phyloP scores from a whole-genome alignment of 2,329 filamentous ascomycete genomes.

The Chrysoporthe austroafricana region DNA sequence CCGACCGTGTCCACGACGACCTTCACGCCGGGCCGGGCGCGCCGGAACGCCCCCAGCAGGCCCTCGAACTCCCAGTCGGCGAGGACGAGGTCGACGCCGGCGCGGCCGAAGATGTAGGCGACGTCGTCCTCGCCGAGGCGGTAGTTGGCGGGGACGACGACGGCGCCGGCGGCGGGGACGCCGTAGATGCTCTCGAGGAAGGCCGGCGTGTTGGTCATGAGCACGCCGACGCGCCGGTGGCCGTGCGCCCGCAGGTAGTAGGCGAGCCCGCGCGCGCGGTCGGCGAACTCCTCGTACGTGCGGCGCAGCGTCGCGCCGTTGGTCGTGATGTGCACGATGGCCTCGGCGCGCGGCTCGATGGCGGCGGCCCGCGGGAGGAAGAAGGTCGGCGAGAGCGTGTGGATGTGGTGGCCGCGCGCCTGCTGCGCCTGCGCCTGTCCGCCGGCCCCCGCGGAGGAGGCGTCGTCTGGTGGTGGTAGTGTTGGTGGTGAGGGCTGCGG shows the following conservation, averaged over 20 bases:
- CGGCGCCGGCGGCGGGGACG: slow-evolving; percentile 77
- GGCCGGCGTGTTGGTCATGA: slow-evolving; percentile 91
- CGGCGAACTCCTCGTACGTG: slow-evolving; percentile 79
- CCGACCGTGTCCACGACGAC: slow-evolving; percentile 73
- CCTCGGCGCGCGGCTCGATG: slow-evolving; percentile 84
- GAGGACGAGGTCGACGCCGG: slow-evolving; percentile 84
- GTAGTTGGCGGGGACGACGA: slow-evolving; percentile 71
- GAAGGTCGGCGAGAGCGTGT: slow-evolving; percentile 82
- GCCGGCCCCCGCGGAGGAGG: too few species aligned
- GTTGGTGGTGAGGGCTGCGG: slow-evolving; percentile 32
- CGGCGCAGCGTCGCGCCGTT: slow-evolving; percentile 75
- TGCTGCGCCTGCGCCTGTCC: slow-evolving; percentile 44
- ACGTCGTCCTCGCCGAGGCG: slow-evolving; percentile 82
- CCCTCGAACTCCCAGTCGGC: slow-evolving; percentile 79
- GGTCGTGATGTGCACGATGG: slow-evolving; percentile 83
- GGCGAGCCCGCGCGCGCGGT: slow-evolving; percentile 83
- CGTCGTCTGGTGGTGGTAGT: slow-evolving; percentile 8
- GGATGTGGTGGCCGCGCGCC: slow-evolving; percentile 62
- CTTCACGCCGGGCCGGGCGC: slow-evolving; percentile 63
- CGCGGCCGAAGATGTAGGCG: slow-evolving; percentile 85
- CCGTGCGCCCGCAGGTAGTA: slow-evolving; percentile 81
- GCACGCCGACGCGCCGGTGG: slow-evolving; percentile 78
- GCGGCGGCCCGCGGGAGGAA: slow-evolving; percentile 84
- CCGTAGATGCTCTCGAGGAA: slow-evolving; percentile 92
- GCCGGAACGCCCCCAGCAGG: slow-evolving; percentile 69